Evolutionary conservation across 306 rosid genomes (phyloP).

Genomic region (Astragalus glycyphyllos): DNA sequence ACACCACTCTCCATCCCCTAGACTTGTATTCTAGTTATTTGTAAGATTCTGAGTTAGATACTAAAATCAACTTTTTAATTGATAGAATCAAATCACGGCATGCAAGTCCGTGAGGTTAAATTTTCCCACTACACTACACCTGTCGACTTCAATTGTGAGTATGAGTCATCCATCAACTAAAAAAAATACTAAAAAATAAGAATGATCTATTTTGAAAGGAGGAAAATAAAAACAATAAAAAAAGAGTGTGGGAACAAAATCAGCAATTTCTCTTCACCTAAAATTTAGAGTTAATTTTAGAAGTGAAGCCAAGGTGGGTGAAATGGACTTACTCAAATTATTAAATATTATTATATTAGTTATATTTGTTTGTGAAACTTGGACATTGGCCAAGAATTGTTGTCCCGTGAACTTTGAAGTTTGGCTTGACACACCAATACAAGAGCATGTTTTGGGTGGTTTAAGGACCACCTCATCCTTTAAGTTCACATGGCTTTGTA

Average conservation of each 20-base stretch:
- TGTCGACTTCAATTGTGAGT: neutral
- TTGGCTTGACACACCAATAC: slow-evolving; percentile 53
- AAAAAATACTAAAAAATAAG: neutral
- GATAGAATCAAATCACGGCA: slow-evolving; percentile 7
- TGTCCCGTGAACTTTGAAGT: slow-evolving; percentile 68
- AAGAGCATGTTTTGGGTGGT: slow-evolving; percentile 50
- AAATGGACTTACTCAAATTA: neutral
- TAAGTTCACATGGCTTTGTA: slow-evolving; percentile 64
- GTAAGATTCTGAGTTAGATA: neutral
- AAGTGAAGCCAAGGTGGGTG: slow-evolving; percentile 42
- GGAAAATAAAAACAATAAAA: neutral
- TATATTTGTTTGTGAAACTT: slow-evolving; percentile 5
- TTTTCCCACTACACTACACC: neutral
- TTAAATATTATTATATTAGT: neutral
- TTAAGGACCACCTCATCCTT: slow-evolving; percentile 94
- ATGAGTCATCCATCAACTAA: neutral
- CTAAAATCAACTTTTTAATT: neutral
- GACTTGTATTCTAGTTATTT: slow-evolving; percentile 8
- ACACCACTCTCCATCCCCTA: no score
- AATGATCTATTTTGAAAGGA: neutral
- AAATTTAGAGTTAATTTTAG: slow-evolving; percentile 36
- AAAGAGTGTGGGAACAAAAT: slow-evolving; percentile 41
- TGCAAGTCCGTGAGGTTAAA: neutral
- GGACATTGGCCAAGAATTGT: slow-evolving; percentile 57
- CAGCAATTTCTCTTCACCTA: slow-evolving; percentile 21